Percentiles rank a stretch among this genome's conserved stretches.
Conservation (phyloP, 805 yeast genomes). For the Kodamaea jinghongensis region DNA sequence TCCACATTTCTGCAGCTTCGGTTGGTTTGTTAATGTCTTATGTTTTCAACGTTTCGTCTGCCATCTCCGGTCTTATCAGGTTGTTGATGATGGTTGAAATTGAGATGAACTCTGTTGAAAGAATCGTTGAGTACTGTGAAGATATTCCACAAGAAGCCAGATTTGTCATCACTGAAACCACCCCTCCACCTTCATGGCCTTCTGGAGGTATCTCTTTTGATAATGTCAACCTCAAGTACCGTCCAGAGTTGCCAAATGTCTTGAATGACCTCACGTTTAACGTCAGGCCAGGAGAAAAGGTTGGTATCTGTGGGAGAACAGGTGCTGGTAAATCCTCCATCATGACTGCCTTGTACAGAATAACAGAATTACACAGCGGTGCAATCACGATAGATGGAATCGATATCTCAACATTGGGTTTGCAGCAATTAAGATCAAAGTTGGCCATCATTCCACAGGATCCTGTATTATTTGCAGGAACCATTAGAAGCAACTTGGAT, state of each 20-base stretch:
- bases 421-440: conserved; percentile 53
- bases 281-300: conserved; percentile 58
- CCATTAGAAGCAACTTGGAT: conserved; percentile 57
- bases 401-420: conserved; percentile 52
- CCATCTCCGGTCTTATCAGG: conserved; percentile 59
- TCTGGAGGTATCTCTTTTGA: conserved; percentile 46
- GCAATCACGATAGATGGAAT: conserved; percentile 54
- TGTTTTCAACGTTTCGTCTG: conserved; percentile 51
- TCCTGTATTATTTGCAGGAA: conserved; percentile 61
- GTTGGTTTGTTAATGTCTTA: conserved; percentile 69
- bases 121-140: conserved; percentile 60
- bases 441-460: conserved; percentile 70
- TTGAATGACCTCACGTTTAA: conserved; percentile 43
- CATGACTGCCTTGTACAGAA: conserved; percentile 60
- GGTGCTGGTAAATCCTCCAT: conserved; percentile 81
- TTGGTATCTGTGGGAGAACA: conserved; percentile 86
- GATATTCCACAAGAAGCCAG: conserved; percentile 67
- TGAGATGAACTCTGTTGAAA: conserved; percentile 73
- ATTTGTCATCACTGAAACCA: conserved; percentile 43
- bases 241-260: conserved; percentile 60
- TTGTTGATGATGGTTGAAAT: conserved; percentile 70
- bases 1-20: conserved; percentile 57
- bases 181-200: conserved; percentile 52
- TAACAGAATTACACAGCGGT: conserved; percentile 51
- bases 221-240: conserved; percentile 50